A percentile compares a stretch with the other conserved stretches of the same genome.
Conservation (phyloP, 768 basidiomycete genomes). For the Mycena maculata region DNA sequence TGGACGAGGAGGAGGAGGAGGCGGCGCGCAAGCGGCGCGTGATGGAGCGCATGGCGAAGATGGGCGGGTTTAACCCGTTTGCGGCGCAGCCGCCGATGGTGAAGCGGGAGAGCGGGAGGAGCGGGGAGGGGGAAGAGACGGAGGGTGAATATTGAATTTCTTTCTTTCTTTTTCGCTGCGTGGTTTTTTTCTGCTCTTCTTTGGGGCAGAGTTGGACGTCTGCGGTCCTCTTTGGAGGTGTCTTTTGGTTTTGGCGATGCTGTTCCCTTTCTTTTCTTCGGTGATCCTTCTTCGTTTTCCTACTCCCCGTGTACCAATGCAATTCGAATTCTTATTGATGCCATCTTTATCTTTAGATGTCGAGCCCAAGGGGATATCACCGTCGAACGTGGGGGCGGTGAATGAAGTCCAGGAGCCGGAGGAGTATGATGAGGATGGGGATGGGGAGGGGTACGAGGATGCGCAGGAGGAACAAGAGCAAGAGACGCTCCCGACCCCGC, state of each 20-base stretch:
- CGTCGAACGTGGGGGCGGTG: background rate
- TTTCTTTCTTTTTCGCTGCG: background rate
- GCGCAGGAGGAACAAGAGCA: background rate
- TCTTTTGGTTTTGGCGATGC: too few relatives aligned
- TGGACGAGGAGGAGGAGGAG: conserved; percentile 60
- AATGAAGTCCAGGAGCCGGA: background rate
- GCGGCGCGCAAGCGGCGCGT: conserved; percentile 66
- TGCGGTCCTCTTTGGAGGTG: too few relatives aligned
- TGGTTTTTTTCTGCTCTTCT: background rate
- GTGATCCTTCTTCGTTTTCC: background rate
- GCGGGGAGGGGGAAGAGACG: conserved; percentile 15
- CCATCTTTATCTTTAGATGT: conserved; percentile 26
- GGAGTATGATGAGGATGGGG: too few relatives aligned
- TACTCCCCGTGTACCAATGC: conserved; percentile 19
- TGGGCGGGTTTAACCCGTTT: conserved; percentile 68
- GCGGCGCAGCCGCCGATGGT: conserved; percentile 47
- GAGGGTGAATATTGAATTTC: conserved; percentile 56
- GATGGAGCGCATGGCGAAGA: conserved; percentile 64
- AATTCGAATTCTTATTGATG: conserved; percentile 25
- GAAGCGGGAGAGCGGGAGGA: conserved; percentile 23
- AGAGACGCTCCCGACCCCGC: too few relatives aligned
- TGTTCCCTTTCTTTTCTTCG: background rate
- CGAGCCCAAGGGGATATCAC: background rate
- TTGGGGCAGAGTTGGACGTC: too few relatives aligned
- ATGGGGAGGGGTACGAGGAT: background rate